Evolutionary conservation across 1,139 yeast genomes (phyloP).

Genomic region (Magnusiomyces sp.): DNA sequence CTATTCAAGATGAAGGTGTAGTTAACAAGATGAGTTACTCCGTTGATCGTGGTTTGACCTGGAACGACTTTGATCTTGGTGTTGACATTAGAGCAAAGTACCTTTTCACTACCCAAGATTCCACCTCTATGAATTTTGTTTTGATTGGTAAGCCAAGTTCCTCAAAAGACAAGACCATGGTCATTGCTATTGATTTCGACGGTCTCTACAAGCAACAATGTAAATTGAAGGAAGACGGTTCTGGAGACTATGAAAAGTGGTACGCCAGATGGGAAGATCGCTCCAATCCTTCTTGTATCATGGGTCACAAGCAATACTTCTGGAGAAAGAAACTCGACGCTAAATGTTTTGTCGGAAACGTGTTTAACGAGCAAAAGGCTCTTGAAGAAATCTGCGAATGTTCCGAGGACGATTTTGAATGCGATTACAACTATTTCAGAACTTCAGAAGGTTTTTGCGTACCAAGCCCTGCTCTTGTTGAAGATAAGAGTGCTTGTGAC

Average conservation of each 20-base stretch:
- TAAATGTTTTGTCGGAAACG: slow-evolving; percentile 56
- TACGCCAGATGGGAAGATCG: slow-evolving; percentile 45
- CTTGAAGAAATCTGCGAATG: slow-evolving; percentile 60
- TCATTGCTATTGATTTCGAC: slow-evolving; percentile 53
- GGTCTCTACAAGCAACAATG: slow-evolving; percentile 40
- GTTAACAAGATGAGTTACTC: slow-evolving; percentile 41
- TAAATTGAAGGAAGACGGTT: slow-evolving; percentile 38
- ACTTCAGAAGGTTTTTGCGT: slow-evolving; percentile 46
- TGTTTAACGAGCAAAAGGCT: slow-evolving; percentile 51
- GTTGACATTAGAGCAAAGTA: slow-evolving; percentile 38
- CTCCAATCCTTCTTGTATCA: slow-evolving; percentile 52
- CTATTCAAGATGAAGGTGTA: slow-evolving; percentile 38
- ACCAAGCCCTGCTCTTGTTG: slow-evolving; percentile 35
- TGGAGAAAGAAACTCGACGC: slow-evolving; percentile 61
- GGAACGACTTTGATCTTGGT: slow-evolving; percentile 51
- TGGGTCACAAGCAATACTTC: slow-evolving; percentile 65
- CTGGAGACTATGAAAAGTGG: slow-evolving; percentile 61
- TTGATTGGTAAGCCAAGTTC: slow-evolving; percentile 40
- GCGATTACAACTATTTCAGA: slow-evolving; percentile 49
- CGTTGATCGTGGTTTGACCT: slow-evolving; percentile 64
- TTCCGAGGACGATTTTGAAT: slow-evolving; percentile 60
- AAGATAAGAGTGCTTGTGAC: slow-evolving; percentile 16
- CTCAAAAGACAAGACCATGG: slow-evolving; percentile 19
- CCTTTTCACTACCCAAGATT: slow-evolving; percentile 61
- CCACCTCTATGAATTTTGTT: slow-evolving; percentile 55